Percentiles rank a stretch among this genome's conserved stretches.
phyloP scores from a whole-genome alignment of 1,284 basidiomycete species.

The Malassezia nana region DNA sequence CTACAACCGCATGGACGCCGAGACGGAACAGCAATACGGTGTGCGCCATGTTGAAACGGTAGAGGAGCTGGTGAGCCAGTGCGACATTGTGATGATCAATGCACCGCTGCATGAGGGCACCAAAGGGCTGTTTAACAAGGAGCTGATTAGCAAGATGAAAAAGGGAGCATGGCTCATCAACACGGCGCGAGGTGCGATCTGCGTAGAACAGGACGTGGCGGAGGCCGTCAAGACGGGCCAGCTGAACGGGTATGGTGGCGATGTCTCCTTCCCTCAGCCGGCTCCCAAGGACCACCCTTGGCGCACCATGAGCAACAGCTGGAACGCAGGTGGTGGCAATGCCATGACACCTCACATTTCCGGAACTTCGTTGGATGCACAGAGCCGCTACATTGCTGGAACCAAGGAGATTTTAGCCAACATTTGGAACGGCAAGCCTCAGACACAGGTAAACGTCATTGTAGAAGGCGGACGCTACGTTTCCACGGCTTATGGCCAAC shows the following conservation, averaged over 20 bases:
- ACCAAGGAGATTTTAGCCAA: conserved; percentile 69
- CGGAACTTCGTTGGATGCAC: conserved; percentile 75
- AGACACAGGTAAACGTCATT: conserved; percentile 67
- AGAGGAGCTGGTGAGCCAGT: conserved; percentile 69
- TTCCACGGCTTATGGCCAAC: conserved; percentile 46
- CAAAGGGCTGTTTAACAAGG: conserved; percentile 58
- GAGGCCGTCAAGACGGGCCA: conserved; percentile 69
- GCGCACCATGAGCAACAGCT: conserved; percentile 60
- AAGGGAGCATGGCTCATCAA: conserved; percentile 76
- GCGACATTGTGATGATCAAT: conserved; percentile 78
- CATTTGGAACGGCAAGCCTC: conserved; percentile 59
- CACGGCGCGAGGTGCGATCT: conserved; percentile 87
- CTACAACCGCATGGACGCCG: conserved; percentile 65
- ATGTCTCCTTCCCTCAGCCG: conserved; percentile 48
- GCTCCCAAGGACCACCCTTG: conserved; percentile 71
- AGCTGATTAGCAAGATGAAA: conserved; percentile 81
- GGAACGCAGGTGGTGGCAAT: conserved; percentile 60
- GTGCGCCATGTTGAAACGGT: conserved; percentile 70
- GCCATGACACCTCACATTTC: conserved; percentile 34
- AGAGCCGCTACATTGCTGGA: conserved; percentile 73
- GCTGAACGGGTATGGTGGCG: conserved; percentile 56
- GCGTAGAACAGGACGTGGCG: conserved; percentile 69
- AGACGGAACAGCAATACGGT: conserved; percentile 62
- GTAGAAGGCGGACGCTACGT: conserved; percentile 47
- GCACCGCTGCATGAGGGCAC: conserved; percentile 84